These are phyloP conservation scores for Brassica incana DNA, from an alignment of 345 rosid genomes.

Conservation along the genomic window DNA sequence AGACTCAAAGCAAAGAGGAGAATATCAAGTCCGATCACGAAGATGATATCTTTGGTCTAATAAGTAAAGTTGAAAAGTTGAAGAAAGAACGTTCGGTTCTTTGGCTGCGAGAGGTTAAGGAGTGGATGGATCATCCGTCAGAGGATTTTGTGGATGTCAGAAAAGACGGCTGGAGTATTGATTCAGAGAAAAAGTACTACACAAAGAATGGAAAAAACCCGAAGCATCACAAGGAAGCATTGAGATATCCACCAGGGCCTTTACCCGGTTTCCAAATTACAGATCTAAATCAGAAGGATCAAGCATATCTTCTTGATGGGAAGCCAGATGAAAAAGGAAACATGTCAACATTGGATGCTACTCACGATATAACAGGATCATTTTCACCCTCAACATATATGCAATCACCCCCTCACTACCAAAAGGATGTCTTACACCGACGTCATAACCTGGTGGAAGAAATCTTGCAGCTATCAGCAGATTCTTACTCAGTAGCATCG, in stretches of 20 bases:
- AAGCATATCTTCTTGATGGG: conserved; percentile 45
- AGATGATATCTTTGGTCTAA: conserved; percentile 82
- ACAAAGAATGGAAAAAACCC: conserved; percentile 40
- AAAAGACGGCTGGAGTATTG: conserved; percentile 30
- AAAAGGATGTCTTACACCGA: conserved; percentile 77
- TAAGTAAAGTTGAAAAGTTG: conserved; percentile 78
- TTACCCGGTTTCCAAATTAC: conserved; percentile 57
- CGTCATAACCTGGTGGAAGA: conserved; percentile 90
- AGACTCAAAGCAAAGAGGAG: conserved; percentile 70
- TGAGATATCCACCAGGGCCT: conserved; percentile 45
- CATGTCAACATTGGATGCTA: conserved; percentile 43
- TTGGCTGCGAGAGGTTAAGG: conserved; percentile 92
- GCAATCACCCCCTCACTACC: conserved; percentile 89
- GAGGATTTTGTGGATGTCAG: conserved; percentile 46
- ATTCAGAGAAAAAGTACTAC: conserved; percentile 44
- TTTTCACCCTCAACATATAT: conserved; percentile 46
- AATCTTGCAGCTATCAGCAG: conserved; percentile 89
- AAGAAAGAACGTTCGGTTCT: conserved; percentile 86
- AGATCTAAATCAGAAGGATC: conserved; percentile 46
- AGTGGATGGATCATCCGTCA: conserved; percentile 85
- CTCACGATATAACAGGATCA: conserved; percentile 52
- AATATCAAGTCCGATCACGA: conserved; percentile 67
- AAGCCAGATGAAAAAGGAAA: conserved; percentile 44
- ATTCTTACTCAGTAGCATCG: conserved; percentile 74
- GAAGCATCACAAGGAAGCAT: conserved; percentile 56